Evolutionary conservation across 495 filamentous ascomycete species (phyloP), one percentile per base, ranked within the genome.

Genomic region (Trichoderma gamsii): DNA sequence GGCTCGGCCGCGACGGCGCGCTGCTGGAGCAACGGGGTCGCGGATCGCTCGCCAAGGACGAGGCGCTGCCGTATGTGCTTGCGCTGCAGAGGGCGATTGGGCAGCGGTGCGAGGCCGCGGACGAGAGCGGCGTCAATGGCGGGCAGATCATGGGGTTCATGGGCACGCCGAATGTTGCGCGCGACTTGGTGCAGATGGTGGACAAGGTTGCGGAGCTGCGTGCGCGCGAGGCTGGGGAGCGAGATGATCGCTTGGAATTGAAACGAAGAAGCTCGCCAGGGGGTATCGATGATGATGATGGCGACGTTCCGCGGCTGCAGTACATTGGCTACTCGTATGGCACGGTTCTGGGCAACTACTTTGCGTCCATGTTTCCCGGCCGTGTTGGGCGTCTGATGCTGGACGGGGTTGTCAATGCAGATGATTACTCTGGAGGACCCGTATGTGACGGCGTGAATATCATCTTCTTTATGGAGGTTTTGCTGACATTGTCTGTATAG

Each of bases 311-410:
- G 0, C 43, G 73, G 49, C 69, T 88, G 12, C 73, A 84, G 49
- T 89, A 85, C 69, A 84, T 85, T 82, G 87, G 86, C 0, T 78
- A 86, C n/a, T 86, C 83, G 1, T 89, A 89, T 70, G 87, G 87
- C 0, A 86, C 85, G 1, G 67, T 86, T 7, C 76, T 89, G 0
- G 87, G 87, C 1, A 76, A 82, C 67, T 87, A 72, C 32, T 82
- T 82, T 64, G 78, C 79, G 6, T 74, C 77, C 7, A 78, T 81
- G 77, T 79, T 77, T 65, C 79, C 80, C 15, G 77, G 76, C 52
- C 73, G 79, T 2, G 77, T 82, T 5, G 78, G 76, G 0, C 73
- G 77, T 56, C 71, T 79, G 66, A 70, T 79, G 5, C 67, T 81
- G 0, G 79, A 81, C 49, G 77, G 71, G 15, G 72, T 79, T 11